Evolutionary conservation across 208 protist species (phyloP).

Genomic region (Vickermania ingenoplastis): DNA sequence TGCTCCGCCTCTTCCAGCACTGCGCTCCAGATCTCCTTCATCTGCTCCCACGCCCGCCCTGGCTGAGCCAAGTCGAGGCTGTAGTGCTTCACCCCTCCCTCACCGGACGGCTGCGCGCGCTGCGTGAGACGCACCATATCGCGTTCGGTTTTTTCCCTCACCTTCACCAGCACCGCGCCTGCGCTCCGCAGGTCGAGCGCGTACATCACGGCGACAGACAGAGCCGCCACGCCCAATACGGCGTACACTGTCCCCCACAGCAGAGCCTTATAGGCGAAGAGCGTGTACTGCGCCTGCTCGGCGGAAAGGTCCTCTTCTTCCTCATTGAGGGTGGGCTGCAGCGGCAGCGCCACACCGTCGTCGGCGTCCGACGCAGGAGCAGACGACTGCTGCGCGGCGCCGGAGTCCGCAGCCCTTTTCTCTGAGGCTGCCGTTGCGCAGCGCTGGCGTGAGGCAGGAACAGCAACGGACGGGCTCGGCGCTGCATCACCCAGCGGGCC

Average conservation of each 20-base stretch:
- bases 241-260: constrained; percentile 64
- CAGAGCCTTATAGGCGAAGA: constrained; percentile 62
- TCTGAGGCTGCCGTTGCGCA: not conserved
- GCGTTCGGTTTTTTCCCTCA: constrained; percentile 27
- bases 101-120: not conserved
- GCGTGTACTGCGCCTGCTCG: constrained; percentile 29
- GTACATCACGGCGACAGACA: constrained; percentile 39
- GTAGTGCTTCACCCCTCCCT: constrained; percentile 34
- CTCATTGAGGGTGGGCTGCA: constrained; percentile 2
- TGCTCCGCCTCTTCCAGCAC: constrained; percentile 29
- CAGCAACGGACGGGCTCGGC: not conserved
- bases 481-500: not conserved
- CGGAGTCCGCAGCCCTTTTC: not conserved
- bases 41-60: constrained; percentile 26
- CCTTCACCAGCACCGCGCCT: constrained; percentile 21
- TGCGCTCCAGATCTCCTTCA: constrained; percentile 41
- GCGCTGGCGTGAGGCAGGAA: no score
- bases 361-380: constrained; percentile 8
- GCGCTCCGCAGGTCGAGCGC: constrained; percentile 35
- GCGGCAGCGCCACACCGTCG: constrained; percentile 10
- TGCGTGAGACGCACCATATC: constrained; percentile 27
- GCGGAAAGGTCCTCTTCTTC: constrained; percentile 3
- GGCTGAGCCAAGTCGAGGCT: constrained; percentile 60
- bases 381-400: not conserved
- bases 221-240: constrained; percentile 25